phyloP scores from a whole-genome alignment of 805 yeast species.

The Candida anglica region DNA sequence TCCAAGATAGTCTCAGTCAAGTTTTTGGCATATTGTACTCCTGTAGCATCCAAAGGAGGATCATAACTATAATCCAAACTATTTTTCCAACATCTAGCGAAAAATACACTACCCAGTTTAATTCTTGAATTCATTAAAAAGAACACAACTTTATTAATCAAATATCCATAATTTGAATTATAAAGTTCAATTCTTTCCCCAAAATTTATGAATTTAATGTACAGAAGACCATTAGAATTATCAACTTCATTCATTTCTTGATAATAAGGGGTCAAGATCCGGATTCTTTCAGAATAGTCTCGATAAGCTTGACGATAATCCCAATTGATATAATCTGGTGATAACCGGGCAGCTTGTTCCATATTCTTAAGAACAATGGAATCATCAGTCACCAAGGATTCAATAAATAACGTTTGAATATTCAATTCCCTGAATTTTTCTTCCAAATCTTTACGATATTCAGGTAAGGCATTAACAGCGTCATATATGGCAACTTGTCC shows the following conservation, averaged over 20 bases:
- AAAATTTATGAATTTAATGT: slow-evolving; percentile 83
- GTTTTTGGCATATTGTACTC: slow-evolving; percentile 60
- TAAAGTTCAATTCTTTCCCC: slow-evolving; percentile 81
- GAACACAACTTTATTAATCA: slow-evolving; percentile 86
- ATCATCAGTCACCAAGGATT: slow-evolving; percentile 75
- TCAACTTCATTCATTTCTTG: slow-evolving; percentile 60
- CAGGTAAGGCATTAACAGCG: slow-evolving; percentile 82
- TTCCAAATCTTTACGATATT: slow-evolving; percentile 59
- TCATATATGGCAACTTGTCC: slow-evolving; percentile 97
- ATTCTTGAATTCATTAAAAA: slow-evolving; percentile 88
- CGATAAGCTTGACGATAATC: slow-evolving; percentile 66
- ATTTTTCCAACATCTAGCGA: slow-evolving; percentile 73
- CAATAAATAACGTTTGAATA: slow-evolving; percentile 83
- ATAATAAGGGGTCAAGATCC: slow-evolving; percentile 63
- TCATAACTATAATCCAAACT: slow-evolving; percentile 65
- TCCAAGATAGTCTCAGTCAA: slow-evolving; percentile 54
- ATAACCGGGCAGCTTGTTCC: slow-evolving; percentile 70
- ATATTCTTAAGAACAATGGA: slow-evolving; percentile 69
- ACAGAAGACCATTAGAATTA: slow-evolving; percentile 48
- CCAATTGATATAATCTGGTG: slow-evolving; percentile 85
- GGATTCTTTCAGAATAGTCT: slow-evolving; percentile 74
- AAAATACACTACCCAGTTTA: slow-evolving; percentile 85
- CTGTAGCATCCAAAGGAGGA: slow-evolving; percentile 76
- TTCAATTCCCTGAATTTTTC: slow-evolving; percentile 50
- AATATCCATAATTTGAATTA: slow-evolving; percentile 80